Evolutionary conservation across 2,329 filamentous ascomycete genomes (phyloP), one percentile per base, ranked within the genome.

Genomic region (Colletotrichum falcatum): DNA sequence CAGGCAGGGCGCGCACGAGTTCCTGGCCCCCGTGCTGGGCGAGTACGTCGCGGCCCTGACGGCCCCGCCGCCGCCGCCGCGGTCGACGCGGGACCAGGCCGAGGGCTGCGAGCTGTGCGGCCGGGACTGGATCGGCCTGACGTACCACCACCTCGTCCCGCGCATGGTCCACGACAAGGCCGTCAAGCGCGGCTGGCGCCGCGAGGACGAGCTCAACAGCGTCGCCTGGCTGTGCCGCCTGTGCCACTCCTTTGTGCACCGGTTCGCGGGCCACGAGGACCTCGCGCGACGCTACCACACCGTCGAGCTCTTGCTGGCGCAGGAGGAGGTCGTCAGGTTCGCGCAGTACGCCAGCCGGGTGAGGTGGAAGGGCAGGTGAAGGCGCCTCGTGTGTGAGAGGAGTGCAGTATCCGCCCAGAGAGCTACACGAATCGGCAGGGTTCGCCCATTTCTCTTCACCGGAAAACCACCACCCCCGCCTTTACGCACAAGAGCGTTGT

Each of bases 131-230:
- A 88, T 96, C 28, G 89, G 89, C 11, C 80, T 96, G 71, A 93
- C 91, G 1, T 97, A 96, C 78, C 94, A 97, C 77, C 94, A 97
- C 81, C 83, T 97, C 53, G 94, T 97, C 64, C 94, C 94, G n/a
- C 87, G 89, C 49, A 87, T 88, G 53, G 90, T 94, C 70, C 94
- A 97, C 79, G 90, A 87, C 9, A 94, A 94, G 78, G 93, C 88
- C 4, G 78, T 94, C 48, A 94, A 92, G 83, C 85, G 93, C 51
- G 92, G 91, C 1, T 97, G 94, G 94, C 92, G 95, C 82, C 86
- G 87, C 4, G 88, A 90, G 72, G 92, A 93, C 79, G 88, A 90
- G 81, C 79, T 97, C 79, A 89, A 93, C 76, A 94, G 90, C 77
- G 94, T 96, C 26, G 94, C 94, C 16, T 97, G 94, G 94, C 81